Base-by-base conservation (phyloP, 352 stramenopile species). In the Globisporangium spinosum region DNA sequence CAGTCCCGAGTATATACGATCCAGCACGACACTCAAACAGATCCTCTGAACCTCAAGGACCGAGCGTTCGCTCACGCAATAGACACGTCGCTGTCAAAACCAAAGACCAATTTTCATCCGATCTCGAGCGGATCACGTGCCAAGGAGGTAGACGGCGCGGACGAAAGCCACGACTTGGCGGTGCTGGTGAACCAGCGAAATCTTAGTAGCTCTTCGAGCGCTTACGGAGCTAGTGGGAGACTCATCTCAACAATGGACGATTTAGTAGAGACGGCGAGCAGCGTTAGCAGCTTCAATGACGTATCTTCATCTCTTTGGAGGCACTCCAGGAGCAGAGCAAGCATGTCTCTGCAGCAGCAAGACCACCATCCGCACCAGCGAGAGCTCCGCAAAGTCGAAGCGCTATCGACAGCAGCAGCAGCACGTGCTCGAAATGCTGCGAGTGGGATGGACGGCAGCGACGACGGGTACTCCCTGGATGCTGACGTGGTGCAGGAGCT, bases 401-500 rank as follows among this genome's bases (percentile, higher is more conserved):
- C 43, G 2, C 15, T 35, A 47, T 25, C 29, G 51, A n/a, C 58
- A 56, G 1, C 17, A 55, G 55, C 15, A 67, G 53, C 3, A 27
- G 56, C 40, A 17, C 23, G 13, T 3, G 29, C 29, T 22, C 29
- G 55, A 45, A 23, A 38, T 1, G 7, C 20, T 27, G 5, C n/a
- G 2, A 25, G 38, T 27, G 58, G 35, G 34, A 15, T 34, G 1
- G 62, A 64, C 13, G 65, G 70, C n/a, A 49, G 60, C 17, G 68
- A 71, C 12, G 34, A 64, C 29, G 62, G 32, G 29, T 38, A 13
- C 29, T 67, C 72, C 0, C 25, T 75, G 7, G 71, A 80, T 43
- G 22, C 27, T 2, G 63, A 78, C 55, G 47, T 87, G 23, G 62
- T 72, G 2, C 38, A 63, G 2, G 70, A 82, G 22, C 65, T 70